phyloP scores from a whole-genome alignment of 2,329 filamentous ascomycete species.

The Fusarium napiforme region DNA sequence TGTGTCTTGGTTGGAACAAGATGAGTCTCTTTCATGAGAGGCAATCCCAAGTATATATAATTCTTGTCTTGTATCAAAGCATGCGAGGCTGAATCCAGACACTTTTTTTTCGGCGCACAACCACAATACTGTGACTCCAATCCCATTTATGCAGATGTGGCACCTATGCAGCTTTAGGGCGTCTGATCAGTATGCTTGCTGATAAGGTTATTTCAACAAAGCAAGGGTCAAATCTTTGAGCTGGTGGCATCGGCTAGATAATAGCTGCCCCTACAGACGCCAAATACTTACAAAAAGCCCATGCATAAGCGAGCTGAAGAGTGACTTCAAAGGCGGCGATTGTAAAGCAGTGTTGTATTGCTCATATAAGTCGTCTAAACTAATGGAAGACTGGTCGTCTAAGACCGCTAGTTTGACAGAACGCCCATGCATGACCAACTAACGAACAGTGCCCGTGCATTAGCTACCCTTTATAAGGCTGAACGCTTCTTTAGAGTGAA shows the following conservation, averaged over 20 bases:
- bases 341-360: background rate
- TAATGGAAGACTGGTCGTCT: background rate
- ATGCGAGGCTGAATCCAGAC: background rate
- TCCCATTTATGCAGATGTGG: fast-evolving
- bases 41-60: background rate
- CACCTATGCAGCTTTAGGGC: background rate
- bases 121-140: fast-evolving
- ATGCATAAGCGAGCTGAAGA: background rate
- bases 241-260: fast-evolving
- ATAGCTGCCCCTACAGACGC: background rate
- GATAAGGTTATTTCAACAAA: background rate
- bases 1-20: background rate
- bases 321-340: fast-evolving
- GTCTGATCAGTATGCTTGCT: background rate
- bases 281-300: background rate
- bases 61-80: fast-evolving
- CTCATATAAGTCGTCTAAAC: background rate
- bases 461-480: background rate
- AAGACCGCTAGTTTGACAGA: background rate
- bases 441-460: background rate
- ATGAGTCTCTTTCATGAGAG: background rate
- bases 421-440: background rate
- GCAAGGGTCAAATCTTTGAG: background rate
- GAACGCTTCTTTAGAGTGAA: background rate
- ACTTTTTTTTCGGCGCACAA: background rate